These are phyloP conservation scores for Leptographium radiaticola DNA, from an alignment of 2,329 filamentous ascomycete genomes.

Conservation along the genomic window DNA sequence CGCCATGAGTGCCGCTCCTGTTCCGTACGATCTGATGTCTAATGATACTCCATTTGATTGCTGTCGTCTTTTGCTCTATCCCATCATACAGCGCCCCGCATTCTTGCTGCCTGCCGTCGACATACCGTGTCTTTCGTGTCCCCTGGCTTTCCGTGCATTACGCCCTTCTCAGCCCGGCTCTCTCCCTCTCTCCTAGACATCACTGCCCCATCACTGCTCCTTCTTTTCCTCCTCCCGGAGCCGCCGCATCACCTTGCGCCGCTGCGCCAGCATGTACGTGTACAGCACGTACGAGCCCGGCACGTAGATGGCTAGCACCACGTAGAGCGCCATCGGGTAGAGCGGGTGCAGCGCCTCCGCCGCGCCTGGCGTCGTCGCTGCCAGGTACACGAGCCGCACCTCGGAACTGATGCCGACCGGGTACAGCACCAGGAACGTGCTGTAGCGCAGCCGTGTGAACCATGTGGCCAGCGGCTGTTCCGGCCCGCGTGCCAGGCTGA, in stretches of 20 bases:
- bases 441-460: constrained; percentile 76
- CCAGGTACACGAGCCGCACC: constrained; percentile 63
- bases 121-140: too few species aligned
- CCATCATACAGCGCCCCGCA: too few species aligned
- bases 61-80: neutral
- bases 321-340: constrained; percentile 30
- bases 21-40: neutral
- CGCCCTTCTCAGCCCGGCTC: neutral
- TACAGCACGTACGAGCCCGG: constrained; percentile 68
- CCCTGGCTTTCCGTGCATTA: neutral
- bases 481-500: constrained; percentile 45
- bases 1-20: neutral
- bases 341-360: constrained; percentile 32
- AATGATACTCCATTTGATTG: too few species aligned
- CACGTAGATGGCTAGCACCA: constrained; percentile 13
- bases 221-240: constrained; percentile 35
- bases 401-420: constrained; percentile 85
- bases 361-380: constrained; percentile 43
- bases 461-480: constrained; percentile 19
- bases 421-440: constrained; percentile 87
- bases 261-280: constrained; percentile 88
- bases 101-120: too few species aligned
- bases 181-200: neutral
- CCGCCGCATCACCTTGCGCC: constrained; percentile 61
- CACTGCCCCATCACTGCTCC: constrained; percentile 17